Evolutionary conservation across 176 grass and related monocot genomes (phyloP), one percentile per base, ranked within the genome.

Genomic region (Eremochloa ophiuroides): DNA sequence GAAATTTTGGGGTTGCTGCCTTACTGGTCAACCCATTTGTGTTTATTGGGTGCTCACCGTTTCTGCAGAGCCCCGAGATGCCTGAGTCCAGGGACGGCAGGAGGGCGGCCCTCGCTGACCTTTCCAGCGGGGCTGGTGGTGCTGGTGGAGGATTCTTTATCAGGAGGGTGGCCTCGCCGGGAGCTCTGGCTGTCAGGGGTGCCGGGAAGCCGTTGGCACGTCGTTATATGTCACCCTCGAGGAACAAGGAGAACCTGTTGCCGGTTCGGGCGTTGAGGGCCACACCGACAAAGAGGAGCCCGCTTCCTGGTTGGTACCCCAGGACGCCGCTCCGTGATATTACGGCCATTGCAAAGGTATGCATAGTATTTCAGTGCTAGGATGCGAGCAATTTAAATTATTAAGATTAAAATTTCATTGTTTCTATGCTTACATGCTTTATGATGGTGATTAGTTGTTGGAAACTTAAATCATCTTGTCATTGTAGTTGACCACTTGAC

Each of bases 251-350:
- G 71, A 90, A 92, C 55, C 69, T 60, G 29, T 67, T 73, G 4
- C 70, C 90, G 2, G n/a, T 31, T 34, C 84, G 87, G 82, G 87
- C 71, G 18, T 71, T 84, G 51, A 72, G 65, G 56, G 68, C 65
- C 16, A 60, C 83, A 11, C 64, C 63, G 5, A 23, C 37, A 12
- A 86, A 82, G 82, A 76, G 66, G 71, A 95, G 85, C 87, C 90
- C 85, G 10, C 90, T 95, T 71, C 93, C 93, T 40, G 87, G 81
- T 9, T 95, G 93, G 93, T 95, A 95, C 59, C 90, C 90, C 0
- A 84, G 93, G 58, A 92, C 87, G 23, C 93, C 93, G 2, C 87
- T 95, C 17, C 82, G 93, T 50, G 93, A 95, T 55, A 90, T 95
- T 69, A 90, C 81, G 3, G 74, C 79, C 0, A 83, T 95, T 77